Base-by-base conservation (phyloP, 257 asterid species). In the Primulina eburnea region DNA sequence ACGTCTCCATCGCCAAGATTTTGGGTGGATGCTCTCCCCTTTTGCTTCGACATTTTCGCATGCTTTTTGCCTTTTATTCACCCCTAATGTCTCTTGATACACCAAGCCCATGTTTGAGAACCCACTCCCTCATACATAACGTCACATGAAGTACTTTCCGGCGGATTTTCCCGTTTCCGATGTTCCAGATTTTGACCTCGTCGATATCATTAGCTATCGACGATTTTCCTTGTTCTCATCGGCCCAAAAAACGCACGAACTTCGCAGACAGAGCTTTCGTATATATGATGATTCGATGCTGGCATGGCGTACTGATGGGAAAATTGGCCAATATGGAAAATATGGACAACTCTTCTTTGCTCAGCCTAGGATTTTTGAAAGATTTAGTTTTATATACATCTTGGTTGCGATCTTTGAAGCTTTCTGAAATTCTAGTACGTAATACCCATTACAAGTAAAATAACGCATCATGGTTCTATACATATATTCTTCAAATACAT, bases 1-100 rank as follows among this genome's bases (percentile, higher is more conserved):
- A 67, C 69, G 96, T 89, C 95, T 58, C 83, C 72, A 75, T 89
- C 96, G 73, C 30, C 72, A 77, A 89, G 95, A 89, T 89, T 62
- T 82, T 62, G 76, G 74, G 76, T 66, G 80, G 92, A 86, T 84
- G 88, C 75, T 81, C 82, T 82, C 74, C 40, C 74, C 57, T 58
- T 68, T 69, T 82, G 90, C 90, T 67, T 74, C 75, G 84, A 81
- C 77, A 84, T 37, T 37, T 82, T 77, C 68, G 77, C 82, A 81
- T 57, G 69, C 83, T 81, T 84, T 72, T 40, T 75, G 77, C 83
- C 82, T 67, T 59, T 68, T 58, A 79, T 77, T 85, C 77, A 82
- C 65, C 76, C 81, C 74, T 67, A 58, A 79, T 72, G 80, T 63
- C 81, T 70, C 64, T 73, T 68, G 17, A 37, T 67, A 73, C 53